A percentile compares a stretch with the other conserved stretches of the same genome.
These are phyloP conservation scores for Ensete glaucum DNA, from an alignment of 176 grass and related monocot genomes.

Conservation along the genomic window DNA sequence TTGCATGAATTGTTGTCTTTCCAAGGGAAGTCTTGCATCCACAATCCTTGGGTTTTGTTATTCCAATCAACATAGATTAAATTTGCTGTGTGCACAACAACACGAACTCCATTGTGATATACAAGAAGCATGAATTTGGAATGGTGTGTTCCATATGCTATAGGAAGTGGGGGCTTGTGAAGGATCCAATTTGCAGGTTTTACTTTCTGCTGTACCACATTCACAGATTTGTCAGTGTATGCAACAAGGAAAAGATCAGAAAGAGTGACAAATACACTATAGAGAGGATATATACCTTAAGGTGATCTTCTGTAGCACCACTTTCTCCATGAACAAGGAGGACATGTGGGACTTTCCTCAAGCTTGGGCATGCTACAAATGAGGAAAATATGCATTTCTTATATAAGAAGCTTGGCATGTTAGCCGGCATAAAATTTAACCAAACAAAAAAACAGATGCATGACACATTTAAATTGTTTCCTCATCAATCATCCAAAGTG, in stretches of 20 bases:
- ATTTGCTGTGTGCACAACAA: slow-evolving; percentile 97
- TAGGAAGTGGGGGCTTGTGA: slow-evolving; percentile 79
- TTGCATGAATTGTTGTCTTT: slow-evolving; percentile 48
- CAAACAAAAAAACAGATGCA: slow-evolving; percentile 1
- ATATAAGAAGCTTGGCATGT: background rate
- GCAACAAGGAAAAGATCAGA: slow-evolving; percentile 19
- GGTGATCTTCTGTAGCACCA: slow-evolving; percentile 55
- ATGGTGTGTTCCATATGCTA: slow-evolving; percentile 97
- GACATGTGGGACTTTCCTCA: slow-evolving; percentile 74
- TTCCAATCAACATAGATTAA: slow-evolving; percentile 95
- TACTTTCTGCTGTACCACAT: slow-evolving; percentile 42
- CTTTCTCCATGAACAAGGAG: slow-evolving; percentile 78
- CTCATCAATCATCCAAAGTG: background rate
- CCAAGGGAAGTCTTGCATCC: slow-evolving; percentile 97
- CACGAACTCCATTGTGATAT: slow-evolving; percentile 65
- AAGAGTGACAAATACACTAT: slow-evolving; percentile 7
- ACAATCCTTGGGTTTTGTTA: slow-evolving; percentile 90
- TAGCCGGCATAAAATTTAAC: background rate
- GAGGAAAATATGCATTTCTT: slow-evolving; percentile 16
- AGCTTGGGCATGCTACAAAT: slow-evolving; percentile 59
- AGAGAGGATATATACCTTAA: slow-evolving; percentile 30
- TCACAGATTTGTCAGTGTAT: slow-evolving; percentile 8
- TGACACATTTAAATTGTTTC: background rate
- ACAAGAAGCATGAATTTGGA: slow-evolving; percentile 94
- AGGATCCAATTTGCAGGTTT: slow-evolving; percentile 71